Evolutionary conservation across 2,329 filamentous ascomycete species (phyloP).

Genomic region (Aspergillus fijiensis): DNA sequence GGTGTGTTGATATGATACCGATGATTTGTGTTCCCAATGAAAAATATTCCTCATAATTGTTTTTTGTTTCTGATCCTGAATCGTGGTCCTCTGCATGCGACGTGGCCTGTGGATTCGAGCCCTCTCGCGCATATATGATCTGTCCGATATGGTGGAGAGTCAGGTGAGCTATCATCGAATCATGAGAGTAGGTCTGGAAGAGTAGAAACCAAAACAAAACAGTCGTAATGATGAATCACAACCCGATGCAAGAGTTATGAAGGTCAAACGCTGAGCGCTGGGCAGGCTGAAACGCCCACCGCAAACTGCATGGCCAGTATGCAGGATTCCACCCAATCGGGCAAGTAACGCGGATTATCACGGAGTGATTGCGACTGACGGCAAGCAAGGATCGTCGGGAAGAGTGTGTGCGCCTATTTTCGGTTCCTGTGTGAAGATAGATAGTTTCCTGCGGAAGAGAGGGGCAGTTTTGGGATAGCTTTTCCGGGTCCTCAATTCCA

Average conservation of each 20-base stretch:
- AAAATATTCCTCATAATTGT: not conserved
- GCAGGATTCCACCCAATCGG: conserved; percentile 20
- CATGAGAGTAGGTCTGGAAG: not conserved
- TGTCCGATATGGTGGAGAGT: not conserved
- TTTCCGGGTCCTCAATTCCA: not conserved
- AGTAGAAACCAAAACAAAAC: not conserved
- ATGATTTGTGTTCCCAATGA: conserved; percentile 3
- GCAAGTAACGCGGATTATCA: conserved; percentile 17
- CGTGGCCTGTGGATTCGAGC: not conserved
- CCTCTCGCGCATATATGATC: not conserved
- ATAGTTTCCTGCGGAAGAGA: not conserved
- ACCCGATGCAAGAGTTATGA: not conserved
- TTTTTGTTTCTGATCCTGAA: not conserved
- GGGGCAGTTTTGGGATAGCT: not conserved
- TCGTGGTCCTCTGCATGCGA: not conserved
- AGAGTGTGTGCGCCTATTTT: not conserved
- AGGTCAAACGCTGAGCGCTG: not conserved
- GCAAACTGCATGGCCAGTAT: conserved; percentile 11
- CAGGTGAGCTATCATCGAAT: not conserved
- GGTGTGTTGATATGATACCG: conserved; percentile 2
- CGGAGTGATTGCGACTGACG: conserved; percentile 8
- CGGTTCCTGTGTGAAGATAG: not conserved
- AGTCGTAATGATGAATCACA: not conserved
- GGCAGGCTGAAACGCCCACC: not conserved
- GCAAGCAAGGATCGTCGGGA: conserved; percentile 6